Base-by-base conservation (phyloP, 371 early-diverging fungal species). In the Lichtheimia ramosa region DNA sequence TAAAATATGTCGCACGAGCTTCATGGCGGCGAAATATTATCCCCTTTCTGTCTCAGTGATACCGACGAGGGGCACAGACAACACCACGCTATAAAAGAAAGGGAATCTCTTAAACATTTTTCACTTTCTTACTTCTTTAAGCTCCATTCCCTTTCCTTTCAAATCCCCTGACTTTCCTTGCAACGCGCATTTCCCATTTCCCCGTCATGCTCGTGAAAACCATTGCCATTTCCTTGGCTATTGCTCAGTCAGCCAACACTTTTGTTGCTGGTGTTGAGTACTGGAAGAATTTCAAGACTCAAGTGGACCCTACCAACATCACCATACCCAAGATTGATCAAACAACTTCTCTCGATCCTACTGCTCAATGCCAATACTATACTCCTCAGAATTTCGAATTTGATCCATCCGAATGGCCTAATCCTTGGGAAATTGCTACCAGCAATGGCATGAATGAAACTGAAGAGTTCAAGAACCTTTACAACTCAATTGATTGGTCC, bases 321-420 rank as follows among this genome's bases (percentile, higher is more conserved):
- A 70, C 70, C 3, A 52, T 61, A 15, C 63, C 87, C 64, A 72
- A 77, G 24, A 78, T 79, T 18, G 67, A 76, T 15, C 72, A 72
- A 59, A 63, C 62, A 10, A 66, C 72, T 12, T 66, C 69, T 16
- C 23, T 52, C 28, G 69, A 72, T 48, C 59, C 56, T 23, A 59
- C 59, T 20, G 42, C 58, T 13, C 68, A 72, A 46, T 72, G 72
- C 28, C 43, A 43, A 20, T 54, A 43, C 49, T 68, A 72, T 16
- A 24, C 13, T n/a, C 63, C 69, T 21, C 25, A 49, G n/a, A 43
- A 40, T 5, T 58, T 72, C 56, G 56, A 42, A 20, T 59, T 59
- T 25, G 48, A 52, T 34, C 39, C 42, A 16, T 46, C 63, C 3
- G 56, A 66, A 46, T 72, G 72, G 69, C 69, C 72, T 24, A 66